Conservation (phyloP, 768 basidiomycete genomes). For the Boletus pseudopeckii region DNA sequence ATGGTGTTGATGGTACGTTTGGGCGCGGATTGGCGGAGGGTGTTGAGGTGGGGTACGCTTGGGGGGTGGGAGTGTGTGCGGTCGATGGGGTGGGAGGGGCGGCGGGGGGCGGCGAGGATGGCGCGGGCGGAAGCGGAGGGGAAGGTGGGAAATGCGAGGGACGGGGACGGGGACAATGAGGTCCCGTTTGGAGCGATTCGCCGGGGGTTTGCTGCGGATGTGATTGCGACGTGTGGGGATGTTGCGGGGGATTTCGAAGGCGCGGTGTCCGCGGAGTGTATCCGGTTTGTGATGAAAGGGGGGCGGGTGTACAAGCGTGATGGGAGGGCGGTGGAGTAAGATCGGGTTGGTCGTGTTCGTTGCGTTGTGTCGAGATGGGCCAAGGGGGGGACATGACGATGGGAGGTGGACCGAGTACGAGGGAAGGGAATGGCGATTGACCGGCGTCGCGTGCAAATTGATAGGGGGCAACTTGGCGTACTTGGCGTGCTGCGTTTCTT, state of each 20-base stretch:
- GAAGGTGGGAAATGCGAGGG: not conserved
- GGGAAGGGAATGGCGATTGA: not conserved
- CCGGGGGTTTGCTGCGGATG: slow-evolving; percentile 54
- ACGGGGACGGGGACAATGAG: slow-evolving; percentile 43
- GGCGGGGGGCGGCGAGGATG: slow-evolving; percentile 25
- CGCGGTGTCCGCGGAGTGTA: slow-evolving; percentile 44
- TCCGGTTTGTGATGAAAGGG: slow-evolving; percentile 58
- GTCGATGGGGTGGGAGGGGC: slow-evolving; percentile 45
- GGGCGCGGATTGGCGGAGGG: slow-evolving; percentile 49
- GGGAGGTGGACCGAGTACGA: not conserved
- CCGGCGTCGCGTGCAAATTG: not conserved
- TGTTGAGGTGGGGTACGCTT: slow-evolving; percentile 57
- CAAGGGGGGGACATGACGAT: not conserved
- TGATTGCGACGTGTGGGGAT: slow-evolving; percentile 39
- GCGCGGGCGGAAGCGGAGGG: slow-evolving; percentile 24
- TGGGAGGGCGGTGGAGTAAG: slow-evolving; percentile 23
- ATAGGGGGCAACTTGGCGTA: not conserved
- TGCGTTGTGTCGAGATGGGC: not conserved
- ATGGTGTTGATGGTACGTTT: slow-evolving; percentile 56
- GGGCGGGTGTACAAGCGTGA: slow-evolving; percentile 45
- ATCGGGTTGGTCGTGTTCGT: not conserved
- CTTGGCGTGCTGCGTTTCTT: too few species aligned
- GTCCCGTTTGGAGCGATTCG: slow-evolving; percentile 54
- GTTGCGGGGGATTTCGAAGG: slow-evolving; percentile 38
- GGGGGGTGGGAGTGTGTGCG: slow-evolving; percentile 58